phyloP scores from a whole-genome alignment of 148 eudicot species.

The Rhododendron vialii region DNA sequence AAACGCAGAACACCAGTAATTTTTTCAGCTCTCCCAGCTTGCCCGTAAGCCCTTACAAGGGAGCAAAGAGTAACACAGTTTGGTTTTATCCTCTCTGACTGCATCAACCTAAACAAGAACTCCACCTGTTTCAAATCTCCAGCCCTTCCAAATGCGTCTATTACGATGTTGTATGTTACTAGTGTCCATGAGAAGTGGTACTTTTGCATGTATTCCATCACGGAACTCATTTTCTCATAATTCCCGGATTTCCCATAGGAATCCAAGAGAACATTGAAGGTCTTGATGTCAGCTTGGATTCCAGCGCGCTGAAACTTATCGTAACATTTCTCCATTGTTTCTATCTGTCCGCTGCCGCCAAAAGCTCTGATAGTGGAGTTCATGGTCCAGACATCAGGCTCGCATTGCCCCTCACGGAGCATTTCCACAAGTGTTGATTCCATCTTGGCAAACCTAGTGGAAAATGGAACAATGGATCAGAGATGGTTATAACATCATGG shows the following conservation, averaged over 20 bases:
- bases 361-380: slow-evolving; percentile 84
- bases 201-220: slow-evolving; percentile 90
- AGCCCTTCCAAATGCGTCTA: slow-evolving; percentile 83
- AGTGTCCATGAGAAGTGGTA: slow-evolving; percentile 83
- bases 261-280: slow-evolving; percentile 80
- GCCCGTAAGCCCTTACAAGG: slow-evolving; percentile 74
- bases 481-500: not conserved
- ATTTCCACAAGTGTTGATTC: slow-evolving; percentile 72
- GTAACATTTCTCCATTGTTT: slow-evolving; percentile 90
- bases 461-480: slow-evolving; percentile 7
- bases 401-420: slow-evolving; percentile 53
- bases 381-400: slow-evolving; percentile 97
- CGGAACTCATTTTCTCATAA: slow-evolving; percentile 84
- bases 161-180: slow-evolving; percentile 77
- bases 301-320: slow-evolving; percentile 84
- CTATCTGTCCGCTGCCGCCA: slow-evolving; percentile 83
- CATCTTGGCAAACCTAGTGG: slow-evolving; percentile 73
- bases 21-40: slow-evolving; percentile 64
- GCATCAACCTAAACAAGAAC: slow-evolving; percentile 68
- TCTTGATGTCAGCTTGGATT: slow-evolving; percentile 76
- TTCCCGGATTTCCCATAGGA: slow-evolving; percentile 71
- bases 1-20: slow-evolving; percentile 48
- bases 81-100: slow-evolving; percentile 79
- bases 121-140: slow-evolving; percentile 83
- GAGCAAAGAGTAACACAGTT: slow-evolving; percentile 83